These are phyloP conservation scores for Tolypocladium ophioglossoides DNA, from an alignment of 2,329 filamentous ascomycete species.

Conservation along the genomic window DNA sequence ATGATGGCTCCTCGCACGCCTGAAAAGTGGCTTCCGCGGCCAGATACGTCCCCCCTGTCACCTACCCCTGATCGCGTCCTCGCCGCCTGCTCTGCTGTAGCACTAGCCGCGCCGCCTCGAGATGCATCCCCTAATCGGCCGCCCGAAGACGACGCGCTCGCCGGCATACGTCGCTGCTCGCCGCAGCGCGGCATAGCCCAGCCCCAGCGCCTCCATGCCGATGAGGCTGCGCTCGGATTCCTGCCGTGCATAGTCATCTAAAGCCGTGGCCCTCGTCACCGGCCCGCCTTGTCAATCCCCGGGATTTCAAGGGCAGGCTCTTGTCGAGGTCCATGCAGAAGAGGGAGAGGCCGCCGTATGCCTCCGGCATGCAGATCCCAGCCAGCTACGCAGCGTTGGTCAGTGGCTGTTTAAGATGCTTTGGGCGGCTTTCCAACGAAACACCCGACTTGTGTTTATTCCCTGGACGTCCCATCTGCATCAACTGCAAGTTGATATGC, in stretches of 20 bases:
- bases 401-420: too few species aligned
- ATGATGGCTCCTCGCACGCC: conserved; percentile 51
- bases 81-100: conserved; percentile 57
- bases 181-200: conserved; percentile 61
- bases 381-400: conserved; percentile 34
- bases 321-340: conserved; percentile 69
- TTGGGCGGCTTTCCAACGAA: too few species aligned
- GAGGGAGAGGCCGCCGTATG: conserved; percentile 63
- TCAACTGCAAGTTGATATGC: too few species aligned
- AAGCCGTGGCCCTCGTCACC: conserved; percentile 86
- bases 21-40: conserved; percentile 53
- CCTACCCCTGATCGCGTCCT: too few species aligned
- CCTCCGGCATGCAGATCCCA: conserved; percentile 68
- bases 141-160: conserved; percentile 54
- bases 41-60: conserved; percentile 41
- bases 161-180: conserved; percentile 55
- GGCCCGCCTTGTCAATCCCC: conserved; percentile 69
- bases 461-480: too few species aligned
- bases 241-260: conserved; percentile 67
- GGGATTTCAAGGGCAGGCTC: conserved; percentile 52
- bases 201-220: conserved; percentile 67
- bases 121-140: conserved; percentile 56
- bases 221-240: conserved; percentile 67
- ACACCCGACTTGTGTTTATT: too few species aligned
- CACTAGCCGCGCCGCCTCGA: conserved; percentile 54